A percentile compares a stretch with the other conserved stretches of the same genome.
Evolutionary conservation across 495 filamentous ascomycete species (phyloP).

Genomic region (Hypoxylon lenormandii): DNA sequence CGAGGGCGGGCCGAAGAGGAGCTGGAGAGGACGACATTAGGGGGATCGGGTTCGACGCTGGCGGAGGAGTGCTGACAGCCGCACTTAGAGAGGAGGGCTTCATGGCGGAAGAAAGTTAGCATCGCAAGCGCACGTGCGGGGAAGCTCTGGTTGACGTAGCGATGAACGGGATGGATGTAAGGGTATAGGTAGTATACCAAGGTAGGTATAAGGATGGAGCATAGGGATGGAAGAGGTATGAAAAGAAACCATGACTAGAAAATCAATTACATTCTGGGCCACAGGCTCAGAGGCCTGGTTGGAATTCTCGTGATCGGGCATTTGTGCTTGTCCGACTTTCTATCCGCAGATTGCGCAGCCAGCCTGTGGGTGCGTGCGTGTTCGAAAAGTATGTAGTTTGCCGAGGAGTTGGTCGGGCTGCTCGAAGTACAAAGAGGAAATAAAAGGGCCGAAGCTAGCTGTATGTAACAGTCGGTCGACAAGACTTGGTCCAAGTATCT

Average conservation of each 20-base stretch:
- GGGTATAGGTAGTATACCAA: no score
- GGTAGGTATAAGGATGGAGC: neutral
- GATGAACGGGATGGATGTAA: neutral
- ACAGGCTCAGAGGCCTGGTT: constrained; percentile 49
- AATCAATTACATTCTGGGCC: constrained; percentile 49
- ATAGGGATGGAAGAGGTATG: neutral
- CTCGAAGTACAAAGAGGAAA: constrained; percentile 44
- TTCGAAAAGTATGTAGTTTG: constrained; percentile 33
- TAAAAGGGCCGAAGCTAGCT: constrained; percentile 50
- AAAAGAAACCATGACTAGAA: constrained; percentile 7
- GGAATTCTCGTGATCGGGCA: constrained; percentile 51
- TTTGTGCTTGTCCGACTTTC: constrained; percentile 42
- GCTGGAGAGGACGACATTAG: constrained; percentile 80
- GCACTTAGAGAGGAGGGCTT: constrained; percentile 51
- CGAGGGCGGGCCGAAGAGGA: constrained; percentile 80
- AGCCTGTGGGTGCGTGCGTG: constrained; percentile 39
- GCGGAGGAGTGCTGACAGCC: constrained; percentile 46
- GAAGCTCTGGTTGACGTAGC: constrained; percentile 22
- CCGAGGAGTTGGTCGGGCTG: constrained; percentile 43
- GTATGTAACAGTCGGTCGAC: constrained; percentile 40
- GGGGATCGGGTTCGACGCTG: constrained; percentile 56
- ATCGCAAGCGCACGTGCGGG: constrained; percentile 40
- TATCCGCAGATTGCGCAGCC: constrained; percentile 46
- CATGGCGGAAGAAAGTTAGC: constrained; percentile 47
- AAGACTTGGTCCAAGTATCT: constrained; percentile 32